A percentile compares a stretch with the other conserved stretches of the same genome.
phyloP scores from a whole-genome alignment of 257 asterid species.

The Solanum megistacrolobum region DNA sequence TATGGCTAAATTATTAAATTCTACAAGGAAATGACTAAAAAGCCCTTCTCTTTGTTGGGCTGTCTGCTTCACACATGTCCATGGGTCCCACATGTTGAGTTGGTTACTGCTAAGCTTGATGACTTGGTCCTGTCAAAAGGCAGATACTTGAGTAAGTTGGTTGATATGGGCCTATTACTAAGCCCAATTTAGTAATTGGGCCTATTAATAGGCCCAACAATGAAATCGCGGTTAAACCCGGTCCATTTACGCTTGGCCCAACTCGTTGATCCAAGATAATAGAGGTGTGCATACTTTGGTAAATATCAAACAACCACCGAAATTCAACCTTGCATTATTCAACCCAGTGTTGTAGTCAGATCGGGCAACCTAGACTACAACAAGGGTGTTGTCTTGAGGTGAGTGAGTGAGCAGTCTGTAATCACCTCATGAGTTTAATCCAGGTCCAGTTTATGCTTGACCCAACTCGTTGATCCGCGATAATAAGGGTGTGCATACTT shows the following conservation, averaged over 20 bases:
- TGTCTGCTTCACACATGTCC: neutral
- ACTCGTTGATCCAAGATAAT: neutral
- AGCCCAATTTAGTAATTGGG: neutral
- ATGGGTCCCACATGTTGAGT: constrained; percentile 23
- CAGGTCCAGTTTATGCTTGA: too few relatives aligned
- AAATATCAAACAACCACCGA: neutral
- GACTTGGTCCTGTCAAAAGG: neutral
- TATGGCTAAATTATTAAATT: neutral
- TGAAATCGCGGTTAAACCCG: neutral
- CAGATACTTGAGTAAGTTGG: neutral
- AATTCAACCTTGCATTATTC: neutral
- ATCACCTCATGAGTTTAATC: neutral
- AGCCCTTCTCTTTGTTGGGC: neutral
- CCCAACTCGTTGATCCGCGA: too few relatives aligned
- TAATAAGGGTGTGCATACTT: neutral
- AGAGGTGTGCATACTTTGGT: neutral
- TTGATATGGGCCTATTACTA: neutral
- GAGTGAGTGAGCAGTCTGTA: neutral
- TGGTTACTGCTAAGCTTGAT: constrained; percentile 7
- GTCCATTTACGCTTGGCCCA: neutral
- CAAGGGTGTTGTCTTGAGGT: neutral
- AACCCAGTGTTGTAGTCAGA: neutral
- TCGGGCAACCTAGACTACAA: neutral
- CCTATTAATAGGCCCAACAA: neutral
- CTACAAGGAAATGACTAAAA: neutral